Base-by-base conservation (phyloP, 306 rosid species). In the Cucurbita ficifolia region DNA sequence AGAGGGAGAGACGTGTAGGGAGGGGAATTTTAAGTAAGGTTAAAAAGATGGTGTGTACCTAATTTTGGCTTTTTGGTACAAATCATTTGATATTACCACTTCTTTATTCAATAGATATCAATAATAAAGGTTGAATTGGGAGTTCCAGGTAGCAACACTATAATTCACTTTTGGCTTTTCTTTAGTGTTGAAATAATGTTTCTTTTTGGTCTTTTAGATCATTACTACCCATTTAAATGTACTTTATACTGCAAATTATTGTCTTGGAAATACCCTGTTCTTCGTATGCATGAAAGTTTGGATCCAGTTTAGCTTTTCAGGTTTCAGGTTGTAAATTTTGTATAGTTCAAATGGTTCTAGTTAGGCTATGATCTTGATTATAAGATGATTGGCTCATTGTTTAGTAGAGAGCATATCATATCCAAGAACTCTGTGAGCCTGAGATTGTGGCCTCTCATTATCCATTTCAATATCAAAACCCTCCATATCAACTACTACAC, bases 381-480 rank as follows among this genome's bases (percentile, higher is more conserved):
- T 18, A 19, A 55, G 60, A 55, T 55, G 3, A 4, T 4, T 55
- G 10, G 14, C 10, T 55, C 7, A 55, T 29, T 29, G 33, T 79
- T 82, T 89, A 74, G 97, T 81, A 78, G 87, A 82, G 84, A 89
- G 95, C 70, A 72, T 77, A 69, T 91, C 88, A 73, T 91, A 87
- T 76, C 99, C 99, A 73, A 94, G 82, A 84, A 94, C 71, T 94
- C 94, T 65, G 99, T 94, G 77, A 80, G 99, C 96, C 79, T 91
- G 99, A 81, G 99, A 94, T 80, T 91, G 97, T n/a, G 84, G 97
- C 82, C 91, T 90, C 76, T 94, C 96, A 78, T 82, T 89, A 75
- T 94, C 95, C 99, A 94, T 94, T 85, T 94, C 97, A 75, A 82
- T 81, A 84, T 94, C 87, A 80, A 94, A 91, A 69, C 95, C 87